Base-by-base conservation (phyloP, 2,329 filamentous ascomycete genomes). In the Fusarium secorum region DNA sequence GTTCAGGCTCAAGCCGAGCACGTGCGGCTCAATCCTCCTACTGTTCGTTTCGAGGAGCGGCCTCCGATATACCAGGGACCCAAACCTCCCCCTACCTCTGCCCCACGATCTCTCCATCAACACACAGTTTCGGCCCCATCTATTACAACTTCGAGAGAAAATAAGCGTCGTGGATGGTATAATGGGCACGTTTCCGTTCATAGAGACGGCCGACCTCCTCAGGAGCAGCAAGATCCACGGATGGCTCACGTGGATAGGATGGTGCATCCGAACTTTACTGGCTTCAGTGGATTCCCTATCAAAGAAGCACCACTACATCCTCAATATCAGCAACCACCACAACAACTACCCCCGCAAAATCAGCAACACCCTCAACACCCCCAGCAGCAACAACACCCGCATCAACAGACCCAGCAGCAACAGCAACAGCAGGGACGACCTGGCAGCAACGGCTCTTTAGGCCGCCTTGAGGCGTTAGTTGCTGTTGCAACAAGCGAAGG, bases 91-190 rank as follows among this genome's bases (percentile, higher is more conserved):
- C 77, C 74, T 69, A 71, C 76, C 71, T 76, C 75, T 45, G 70
- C 74, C 38, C 70, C 75, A 11, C 78, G 78, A 45, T 74, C 78
- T 44, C 78, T 82, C 26, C 87, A 89, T 61, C 87, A 89, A 38
- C 85, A 90, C 62, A 89, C 88, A 20, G 85, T 88, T 81, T 90
- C 88, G 7, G 88, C 88, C 3, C 88, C 88, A 1, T 83, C 84
- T 1, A 81, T 86, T 36, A 82, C 85, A 14, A 89, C 87, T 1
- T 84, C 87, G 7, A 85, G 88, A 13, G 89, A 88, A 68, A 83
- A 82, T 33, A 93, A 92, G 76, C 87, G 92, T 5, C 89, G 91
- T 64, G 92, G 86, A 3, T 94, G 91, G 91, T 93, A 93, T 74
- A 89, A 93, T 42, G 85, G 85, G 1, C 85, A 85, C 0, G 76